Evolutionary conservation across 148 eudicot species (phyloP), one percentile per base, ranked within the genome.

Genomic region (Amaranthus palmeri): DNA sequence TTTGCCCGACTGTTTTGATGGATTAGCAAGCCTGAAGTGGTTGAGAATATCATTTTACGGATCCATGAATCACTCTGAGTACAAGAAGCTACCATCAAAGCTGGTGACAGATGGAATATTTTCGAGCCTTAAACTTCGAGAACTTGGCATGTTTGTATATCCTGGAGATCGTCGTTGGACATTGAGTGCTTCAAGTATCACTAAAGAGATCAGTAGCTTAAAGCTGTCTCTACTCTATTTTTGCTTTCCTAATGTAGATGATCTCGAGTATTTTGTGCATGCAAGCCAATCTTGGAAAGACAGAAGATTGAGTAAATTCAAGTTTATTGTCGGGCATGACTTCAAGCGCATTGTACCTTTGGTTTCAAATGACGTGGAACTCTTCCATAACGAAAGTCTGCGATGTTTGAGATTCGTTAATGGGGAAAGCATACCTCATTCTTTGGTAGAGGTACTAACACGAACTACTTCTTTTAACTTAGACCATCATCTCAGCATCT

Each of bases 31-130:
- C 41, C 45, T 81, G 41, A 64, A 69, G 74, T 68, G 60, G 8
- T 69, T 81, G 74, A 70, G 68, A n/a, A 75, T 81, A 51, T 81
- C 83, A 0, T 77, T 81, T 41, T 77, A 81, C 70, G 80, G 83
- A 11, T 64, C 80, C 17, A 12, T 56, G 14, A 66, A 50, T 62
- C 63, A 46, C 46, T 62, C 59, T 11, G 80, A 77, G n/a, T 69
- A 74, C 70, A 49, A 18, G 3, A 54, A 36, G 62, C 70, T 81
- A 46, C 80, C 75, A 7, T 8, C 54, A 11, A 44, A 63, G 50
- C 47, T 81, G 59, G 17, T 81, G 47, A 42, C 68, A 8, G 18
- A 50, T 18, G 74, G 68, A 14, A 68, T 54, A 7, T 56, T 81
- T 63, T 47, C 59, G 4, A 65, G 41, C 10, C 77, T 81, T 15